These are phyloP conservation scores for Cicer chorassanicum DNA, from an alignment of 306 rosid species.

Conservation along the genomic window DNA sequence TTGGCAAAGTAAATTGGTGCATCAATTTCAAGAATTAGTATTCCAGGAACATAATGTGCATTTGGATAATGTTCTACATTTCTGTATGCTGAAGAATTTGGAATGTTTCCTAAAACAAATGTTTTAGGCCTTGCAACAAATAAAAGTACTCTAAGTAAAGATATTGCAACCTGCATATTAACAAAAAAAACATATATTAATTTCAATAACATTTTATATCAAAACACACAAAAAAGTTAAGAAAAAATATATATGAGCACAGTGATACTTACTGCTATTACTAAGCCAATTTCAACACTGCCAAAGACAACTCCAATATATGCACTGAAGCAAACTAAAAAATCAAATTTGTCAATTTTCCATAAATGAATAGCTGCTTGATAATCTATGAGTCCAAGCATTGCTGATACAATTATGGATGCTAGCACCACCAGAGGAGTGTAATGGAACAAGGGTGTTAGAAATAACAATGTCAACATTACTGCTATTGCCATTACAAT, in stretches of 20 bases:
- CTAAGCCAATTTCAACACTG: conserved; percentile 81
- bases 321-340: conserved; percentile 74
- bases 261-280: conserved; percentile 68
- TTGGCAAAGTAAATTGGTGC: conserved; percentile 84
- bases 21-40: conserved; percentile 79
- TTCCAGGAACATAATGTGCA: conserved; percentile 72
- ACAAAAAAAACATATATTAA: conserved; percentile 20
- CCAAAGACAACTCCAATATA: conserved; percentile 82
- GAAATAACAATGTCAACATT: conserved; percentile 81
- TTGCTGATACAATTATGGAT: conserved; percentile 83
- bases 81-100: conserved; percentile 68
- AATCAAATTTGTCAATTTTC: conserved; percentile 93
- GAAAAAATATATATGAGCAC: not conserved
- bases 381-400: conserved; percentile 90
- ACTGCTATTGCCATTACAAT: conserved; percentile 86
- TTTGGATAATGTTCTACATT: conserved; percentile 76
- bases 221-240: not conserved
- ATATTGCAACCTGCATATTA: conserved; percentile 66
- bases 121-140: conserved; percentile 81
- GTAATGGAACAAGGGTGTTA: conserved; percentile 90
- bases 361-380: conserved; percentile 83
- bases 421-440: conserved; percentile 89
- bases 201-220: not conserved
- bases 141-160: conserved; percentile 69
- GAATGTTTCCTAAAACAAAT: conserved; percentile 68